Conservation (phyloP, 2,329 filamentous ascomycete genomes). For the Talaromyces funiculosus region DNA sequence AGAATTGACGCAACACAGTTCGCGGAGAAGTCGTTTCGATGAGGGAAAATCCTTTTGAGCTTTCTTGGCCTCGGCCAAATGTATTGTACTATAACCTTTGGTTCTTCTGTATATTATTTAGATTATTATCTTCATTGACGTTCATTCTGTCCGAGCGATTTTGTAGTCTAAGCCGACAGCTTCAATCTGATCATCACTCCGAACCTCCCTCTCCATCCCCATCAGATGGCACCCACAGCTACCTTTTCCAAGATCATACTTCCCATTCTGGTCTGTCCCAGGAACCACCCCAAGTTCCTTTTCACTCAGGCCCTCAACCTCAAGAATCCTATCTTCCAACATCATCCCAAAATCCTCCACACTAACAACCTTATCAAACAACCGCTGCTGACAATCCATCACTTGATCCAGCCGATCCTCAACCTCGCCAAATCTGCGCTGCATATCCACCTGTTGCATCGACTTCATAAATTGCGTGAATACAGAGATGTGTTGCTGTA, state of each 20-base stretch:
- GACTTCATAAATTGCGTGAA: not conserved
- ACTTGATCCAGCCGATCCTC: constrained; percentile 24
- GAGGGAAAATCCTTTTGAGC: not conserved
- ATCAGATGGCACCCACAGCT: not conserved
- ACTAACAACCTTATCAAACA: constrained; percentile 22
- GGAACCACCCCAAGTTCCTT: not conserved
- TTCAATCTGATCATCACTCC: not conserved
- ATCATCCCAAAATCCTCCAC: constrained; percentile 24
- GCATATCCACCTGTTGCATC: constrained; percentile 17
- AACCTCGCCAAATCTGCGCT: constrained; percentile 21
- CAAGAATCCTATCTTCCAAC: constrained; percentile 19
- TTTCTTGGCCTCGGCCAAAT: not conserved
- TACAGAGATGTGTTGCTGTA: not conserved
- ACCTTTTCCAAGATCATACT: not conserved
- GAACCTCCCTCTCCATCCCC: not conserved
- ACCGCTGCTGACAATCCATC: constrained; percentile 22
- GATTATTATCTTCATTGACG: not conserved
- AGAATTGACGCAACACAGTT: constrained; percentile 23
- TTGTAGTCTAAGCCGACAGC: not conserved
- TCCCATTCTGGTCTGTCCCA: not conserved
- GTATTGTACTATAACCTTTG: constrained; percentile 2
- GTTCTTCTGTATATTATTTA: constrained; percentile 16
- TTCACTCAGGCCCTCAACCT: constrained; percentile 16
- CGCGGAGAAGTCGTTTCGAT: not conserved
- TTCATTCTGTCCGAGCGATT: not conserved